A percentile compares a stretch with the other conserved stretches of the same genome.
Conservation (phyloP, 768 basidiomycete species). For the Arthromyces matolae region DNA sequence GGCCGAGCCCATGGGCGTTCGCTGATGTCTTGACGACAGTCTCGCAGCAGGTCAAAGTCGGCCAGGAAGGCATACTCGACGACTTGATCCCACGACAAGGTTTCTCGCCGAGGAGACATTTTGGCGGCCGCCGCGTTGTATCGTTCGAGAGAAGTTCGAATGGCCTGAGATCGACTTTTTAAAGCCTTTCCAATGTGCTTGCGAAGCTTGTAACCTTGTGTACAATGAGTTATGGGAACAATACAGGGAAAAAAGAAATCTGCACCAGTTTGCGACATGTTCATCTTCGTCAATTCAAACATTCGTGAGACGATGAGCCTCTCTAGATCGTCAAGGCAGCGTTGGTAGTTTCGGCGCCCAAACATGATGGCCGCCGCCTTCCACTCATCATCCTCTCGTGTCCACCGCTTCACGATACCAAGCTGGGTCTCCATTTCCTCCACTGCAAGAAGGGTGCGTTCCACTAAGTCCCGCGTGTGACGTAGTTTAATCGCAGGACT, state of each 20-base stretch:
- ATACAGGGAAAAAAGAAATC: neutral
- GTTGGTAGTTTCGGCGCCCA: constrained; percentile 9
- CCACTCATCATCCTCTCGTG: constrained; percentile 4
- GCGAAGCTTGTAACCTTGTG: neutral
- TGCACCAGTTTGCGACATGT: constrained; percentile 4
- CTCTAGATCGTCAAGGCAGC: constrained; percentile 4
- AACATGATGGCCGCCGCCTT: constrained; percentile 9
- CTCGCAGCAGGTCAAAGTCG: neutral
- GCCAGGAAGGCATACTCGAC: neutral
- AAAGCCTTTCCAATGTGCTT: neutral
- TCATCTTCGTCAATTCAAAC: constrained; percentile 4
- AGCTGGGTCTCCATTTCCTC: neutral
- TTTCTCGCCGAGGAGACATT: neutral
- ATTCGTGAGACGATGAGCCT: neutral
- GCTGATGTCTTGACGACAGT: neutral
- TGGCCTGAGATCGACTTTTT: neutral
- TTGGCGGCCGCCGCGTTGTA: neutral
- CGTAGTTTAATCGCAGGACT: neutral
- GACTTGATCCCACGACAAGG: neutral
- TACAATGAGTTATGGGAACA: neutral
- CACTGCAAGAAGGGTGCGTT: no score
- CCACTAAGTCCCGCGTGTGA: neutral
- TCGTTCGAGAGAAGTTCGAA: neutral
- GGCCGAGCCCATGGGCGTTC: neutral
- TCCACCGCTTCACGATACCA: neutral